Conservation (phyloP, 306 rosid species). For the Crotalaria pallida region DNA sequence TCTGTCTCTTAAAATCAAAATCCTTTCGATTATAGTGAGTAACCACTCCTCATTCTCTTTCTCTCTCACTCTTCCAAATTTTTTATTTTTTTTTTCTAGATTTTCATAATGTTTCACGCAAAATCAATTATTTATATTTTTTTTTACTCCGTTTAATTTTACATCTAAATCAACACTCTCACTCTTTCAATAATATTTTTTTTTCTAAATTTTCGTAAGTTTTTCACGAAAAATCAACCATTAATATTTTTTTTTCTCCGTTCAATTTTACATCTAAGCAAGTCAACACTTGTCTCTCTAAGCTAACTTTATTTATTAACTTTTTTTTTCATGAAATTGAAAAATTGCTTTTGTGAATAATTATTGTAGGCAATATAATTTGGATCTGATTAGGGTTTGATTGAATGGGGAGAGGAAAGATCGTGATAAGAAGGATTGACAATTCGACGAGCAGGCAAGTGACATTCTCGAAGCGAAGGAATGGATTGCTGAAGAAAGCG, state of each 20-base stretch:
- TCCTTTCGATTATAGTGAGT: conserved; percentile 17
- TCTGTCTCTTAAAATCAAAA: conserved; percentile 49
- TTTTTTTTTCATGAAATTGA: not conserved
- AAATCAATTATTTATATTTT: conserved; percentile 21
- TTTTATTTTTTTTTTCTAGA: not conserved
- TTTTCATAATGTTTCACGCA: conserved; percentile 24
- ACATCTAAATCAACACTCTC: too few relatives aligned
- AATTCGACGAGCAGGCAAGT: conserved; percentile 91
- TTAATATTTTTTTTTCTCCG: too few relatives aligned
- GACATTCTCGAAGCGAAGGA: conserved; percentile 83
- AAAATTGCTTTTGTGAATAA: conserved; percentile 1
- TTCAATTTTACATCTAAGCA: too few relatives aligned
- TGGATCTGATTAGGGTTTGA: conserved; percentile 27
- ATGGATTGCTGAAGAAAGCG: conserved; percentile 85
- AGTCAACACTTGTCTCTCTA: not conserved
- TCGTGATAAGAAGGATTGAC: conserved; percentile 91
- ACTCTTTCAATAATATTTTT: too few relatives aligned
- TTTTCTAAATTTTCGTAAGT: too few relatives aligned
- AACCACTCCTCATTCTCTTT: conserved; percentile 11
- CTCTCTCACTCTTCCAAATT: not conserved
- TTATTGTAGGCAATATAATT: not conserved
- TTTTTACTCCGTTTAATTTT: too few relatives aligned
- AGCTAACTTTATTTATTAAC: too few relatives aligned
- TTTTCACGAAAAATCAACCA: too few relatives aligned
- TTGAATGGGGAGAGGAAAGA: conserved; percentile 91